These are phyloP conservation scores for Chytriomyces confervae DNA, from an alignment of 192 early-diverging fungal genomes.

Conservation along the genomic window DNA sequence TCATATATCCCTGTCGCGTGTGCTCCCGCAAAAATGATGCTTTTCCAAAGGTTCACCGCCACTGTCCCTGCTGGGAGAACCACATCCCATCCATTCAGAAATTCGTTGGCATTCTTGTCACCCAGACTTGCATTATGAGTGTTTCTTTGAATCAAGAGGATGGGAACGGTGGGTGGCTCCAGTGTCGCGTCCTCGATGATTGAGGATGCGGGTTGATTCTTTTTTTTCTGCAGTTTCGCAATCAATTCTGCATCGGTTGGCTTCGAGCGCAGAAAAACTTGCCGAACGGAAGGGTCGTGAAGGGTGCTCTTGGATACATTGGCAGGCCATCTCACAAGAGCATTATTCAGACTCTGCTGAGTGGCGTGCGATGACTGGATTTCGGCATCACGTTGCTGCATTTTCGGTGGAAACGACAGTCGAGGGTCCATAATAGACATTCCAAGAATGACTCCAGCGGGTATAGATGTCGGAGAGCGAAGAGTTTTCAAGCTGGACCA, in stretches of 20 bases:
- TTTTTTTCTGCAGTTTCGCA: slow-evolving; percentile 11
- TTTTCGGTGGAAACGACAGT: slow-evolving; percentile 61
- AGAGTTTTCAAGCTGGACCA: slow-evolving; percentile 47
- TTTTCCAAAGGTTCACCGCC: slow-evolving; percentile 88
- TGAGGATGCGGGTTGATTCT: slow-evolving; percentile 9
- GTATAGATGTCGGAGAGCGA: slow-evolving; percentile 73
- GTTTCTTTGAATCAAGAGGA: slow-evolving; percentile 83
- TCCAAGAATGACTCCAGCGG: slow-evolving; percentile 79
- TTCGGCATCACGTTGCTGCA: slow-evolving; percentile 29
- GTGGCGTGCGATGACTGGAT: not conserved
- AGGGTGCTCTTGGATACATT: slow-evolving; percentile 33
- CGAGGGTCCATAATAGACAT: slow-evolving; percentile 87
- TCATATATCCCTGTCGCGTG: slow-evolving; percentile 80
- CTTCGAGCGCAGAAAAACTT: not conserved
- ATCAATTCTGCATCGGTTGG: slow-evolving; percentile 38
- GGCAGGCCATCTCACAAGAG: slow-evolving; percentile 36
- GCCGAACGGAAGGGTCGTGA: slow-evolving; percentile 16
- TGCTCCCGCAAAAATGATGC: slow-evolving; percentile 86
- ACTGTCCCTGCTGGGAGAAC: slow-evolving; percentile 77
- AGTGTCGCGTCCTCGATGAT: slow-evolving; percentile 61
- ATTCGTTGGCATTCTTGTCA: slow-evolving; percentile 47
- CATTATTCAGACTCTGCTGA: not conserved
- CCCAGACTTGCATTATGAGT: slow-evolving; percentile 34
- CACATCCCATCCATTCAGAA: slow-evolving; percentile 78
- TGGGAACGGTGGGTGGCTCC: slow-evolving; percentile 75